A percentile compares a stretch with the other conserved stretches of the same genome.
Conservation (phyloP, 805 yeast genomes). For the Yarrowia alimentaria region DNA sequence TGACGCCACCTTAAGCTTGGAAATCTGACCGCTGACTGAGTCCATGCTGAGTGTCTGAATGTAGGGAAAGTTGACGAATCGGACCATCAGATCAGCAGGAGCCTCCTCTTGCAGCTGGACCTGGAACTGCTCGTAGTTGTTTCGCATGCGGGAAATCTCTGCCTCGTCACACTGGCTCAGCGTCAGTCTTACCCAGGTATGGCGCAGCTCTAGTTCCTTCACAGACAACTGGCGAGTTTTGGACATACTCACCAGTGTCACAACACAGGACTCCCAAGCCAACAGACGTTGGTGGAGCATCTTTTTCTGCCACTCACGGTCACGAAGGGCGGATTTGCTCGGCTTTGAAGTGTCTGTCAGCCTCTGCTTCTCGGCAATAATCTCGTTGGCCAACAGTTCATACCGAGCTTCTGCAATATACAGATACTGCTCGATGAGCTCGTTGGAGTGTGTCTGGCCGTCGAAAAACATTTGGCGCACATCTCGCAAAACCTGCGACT, state of each 20-base stretch:
- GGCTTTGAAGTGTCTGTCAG: constrained; percentile 4
- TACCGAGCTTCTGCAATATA: constrained; percentile 17
- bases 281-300: constrained; percentile 8
- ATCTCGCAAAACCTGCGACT: constrained; percentile 15
- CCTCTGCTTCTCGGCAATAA: constrained; percentile 5
- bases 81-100: constrained; percentile 39
- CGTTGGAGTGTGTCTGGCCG: background rate
- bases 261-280: constrained; percentile 29
- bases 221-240: background rate
- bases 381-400: constrained; percentile 20
- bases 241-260: constrained; percentile 22
- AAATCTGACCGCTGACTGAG: constrained; percentile 58
- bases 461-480: constrained; percentile 19
- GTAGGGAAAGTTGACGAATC: constrained; percentile 56
- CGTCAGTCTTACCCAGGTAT: constrained; percentile 51
- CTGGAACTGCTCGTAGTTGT: constrained; percentile 33
- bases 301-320: constrained; percentile 11
- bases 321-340: constrained; percentile 1
- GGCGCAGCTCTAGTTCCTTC: constrained; percentile 37
- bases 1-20: constrained; percentile 68
- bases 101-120: constrained; percentile 25
- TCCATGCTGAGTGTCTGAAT: constrained; percentile 56
- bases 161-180: constrained; percentile 46
- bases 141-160: constrained; percentile 39
- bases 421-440: constrained; percentile 8